Evolutionary conservation across 2,329 filamentous ascomycete species (phyloP).

Genomic region (Dothistroma pini): DNA sequence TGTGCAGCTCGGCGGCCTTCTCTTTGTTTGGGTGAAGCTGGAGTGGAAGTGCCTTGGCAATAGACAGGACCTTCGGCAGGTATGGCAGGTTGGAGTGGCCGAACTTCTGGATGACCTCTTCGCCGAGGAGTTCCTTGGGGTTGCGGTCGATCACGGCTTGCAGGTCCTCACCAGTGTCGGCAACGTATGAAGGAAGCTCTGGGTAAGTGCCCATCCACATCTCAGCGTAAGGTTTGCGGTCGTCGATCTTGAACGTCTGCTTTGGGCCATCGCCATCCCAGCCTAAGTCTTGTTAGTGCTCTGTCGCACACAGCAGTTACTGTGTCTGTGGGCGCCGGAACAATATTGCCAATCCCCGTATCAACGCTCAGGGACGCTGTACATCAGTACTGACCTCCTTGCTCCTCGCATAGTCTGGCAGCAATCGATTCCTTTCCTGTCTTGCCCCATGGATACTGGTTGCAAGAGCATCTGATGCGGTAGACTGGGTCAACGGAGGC

Average conservation of each 20-base stretch:
- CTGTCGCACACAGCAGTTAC: no score
- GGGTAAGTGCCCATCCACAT: conserved; percentile 77
- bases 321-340: no score
- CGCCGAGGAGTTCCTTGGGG: conserved; percentile 61
- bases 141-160: conserved; percentile 61
- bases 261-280: conserved; percentile 32
- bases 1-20: conserved; percentile 61
- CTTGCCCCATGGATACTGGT: conserved; percentile 69
- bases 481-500: conserved; percentile 47
- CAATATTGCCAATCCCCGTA: no score
- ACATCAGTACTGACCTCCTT: conserved; percentile 27
- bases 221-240: conserved; percentile 61
- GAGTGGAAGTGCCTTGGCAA: conserved; percentile 69
- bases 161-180: conserved; percentile 61
- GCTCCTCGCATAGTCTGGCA: conserved; percentile 62
- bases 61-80: conserved; percentile 72
- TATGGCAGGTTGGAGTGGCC: conserved; percentile 64
- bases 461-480: conserved; percentile 54
- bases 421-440: conserved; percentile 63
- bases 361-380: no score
- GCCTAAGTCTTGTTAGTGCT: conserved; percentile 41
- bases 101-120: conserved; percentile 58
- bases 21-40: conserved; percentile 72
- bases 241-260: conserved; percentile 60
- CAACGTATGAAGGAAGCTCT: conserved; percentile 61